These are phyloP conservation scores for Xylariaceae sp. DNA, from an alignment of 2,329 filamentous ascomycete species.

Conservation along the genomic window DNA sequence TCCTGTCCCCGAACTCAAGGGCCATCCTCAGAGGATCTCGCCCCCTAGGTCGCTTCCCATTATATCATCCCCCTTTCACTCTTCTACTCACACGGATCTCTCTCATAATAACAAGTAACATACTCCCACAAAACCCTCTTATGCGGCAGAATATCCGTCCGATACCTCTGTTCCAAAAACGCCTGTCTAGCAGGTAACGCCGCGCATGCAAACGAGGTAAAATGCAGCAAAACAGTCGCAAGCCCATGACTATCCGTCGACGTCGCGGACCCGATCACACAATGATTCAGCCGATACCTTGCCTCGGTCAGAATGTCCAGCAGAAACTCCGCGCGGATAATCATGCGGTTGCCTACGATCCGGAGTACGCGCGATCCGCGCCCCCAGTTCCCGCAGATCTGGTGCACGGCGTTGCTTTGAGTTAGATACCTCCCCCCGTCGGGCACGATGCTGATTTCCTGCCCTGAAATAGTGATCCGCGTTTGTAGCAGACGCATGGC, in stretches of 20 bases:
- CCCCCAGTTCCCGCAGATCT: not conserved
- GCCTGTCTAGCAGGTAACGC: not conserved
- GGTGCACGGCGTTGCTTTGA: not conserved
- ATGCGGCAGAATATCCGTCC: not conserved
- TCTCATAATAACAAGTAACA: not conserved
- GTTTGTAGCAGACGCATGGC: not conserved
- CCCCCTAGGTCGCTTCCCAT: not conserved
- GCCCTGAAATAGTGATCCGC: not conserved
- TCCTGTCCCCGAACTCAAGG: too few relatives aligned
- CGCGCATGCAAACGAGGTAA: not conserved
- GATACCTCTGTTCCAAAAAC: not conserved
- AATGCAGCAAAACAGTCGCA: not conserved
- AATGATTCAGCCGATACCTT: not conserved
- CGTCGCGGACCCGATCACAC: not conserved
- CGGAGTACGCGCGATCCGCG: not conserved
- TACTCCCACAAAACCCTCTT: constrained; percentile 8
- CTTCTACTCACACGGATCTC: constrained; percentile 4
- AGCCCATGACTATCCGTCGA: not conserved
- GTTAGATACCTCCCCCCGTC: not conserved
- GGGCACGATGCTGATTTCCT: not conserved
- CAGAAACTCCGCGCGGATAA: not conserved
- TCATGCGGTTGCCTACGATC: not conserved
- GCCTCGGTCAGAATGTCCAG: not conserved
- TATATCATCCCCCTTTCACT: not conserved
- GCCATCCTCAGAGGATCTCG: not conserved